Percentiles rank a stretch among this genome's conserved stretches.
Conservation (phyloP, 192 early-diverging fungal genomes). For the Jimgerdemannia flammicorona region DNA sequence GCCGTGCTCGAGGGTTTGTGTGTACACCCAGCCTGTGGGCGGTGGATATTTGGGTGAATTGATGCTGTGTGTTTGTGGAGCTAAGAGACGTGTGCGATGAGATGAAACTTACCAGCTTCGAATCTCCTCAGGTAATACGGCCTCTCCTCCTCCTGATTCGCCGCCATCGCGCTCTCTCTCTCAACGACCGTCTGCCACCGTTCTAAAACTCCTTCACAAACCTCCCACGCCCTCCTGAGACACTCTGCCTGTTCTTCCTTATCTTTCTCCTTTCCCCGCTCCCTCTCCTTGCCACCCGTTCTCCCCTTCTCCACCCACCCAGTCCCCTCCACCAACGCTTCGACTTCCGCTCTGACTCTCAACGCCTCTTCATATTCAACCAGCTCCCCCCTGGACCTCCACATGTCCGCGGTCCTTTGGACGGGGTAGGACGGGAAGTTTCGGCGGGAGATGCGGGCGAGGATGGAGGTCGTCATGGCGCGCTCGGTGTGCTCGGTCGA, state of each 20-base stretch:
- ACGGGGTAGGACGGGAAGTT: constrained; percentile 36
- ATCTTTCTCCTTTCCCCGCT: not conserved
- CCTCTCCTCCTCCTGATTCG: not conserved
- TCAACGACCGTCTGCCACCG: constrained; percentile 15
- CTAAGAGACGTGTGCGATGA: not conserved
- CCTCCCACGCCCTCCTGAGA: constrained; percentile 15
- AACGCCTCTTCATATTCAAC: constrained; percentile 42
- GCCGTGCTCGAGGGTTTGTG: constrained; percentile 53
- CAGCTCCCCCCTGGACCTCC: constrained; percentile 24
- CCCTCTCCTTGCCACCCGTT: not conserved
- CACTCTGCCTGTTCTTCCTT: not conserved
- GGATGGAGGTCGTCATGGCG: constrained; percentile 33
- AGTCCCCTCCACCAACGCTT: constrained; percentile 11
- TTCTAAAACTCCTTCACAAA: constrained; percentile 22
- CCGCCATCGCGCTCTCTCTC: not conserved
- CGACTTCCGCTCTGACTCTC: constrained; percentile 23
- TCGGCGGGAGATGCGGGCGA: constrained; percentile 33
- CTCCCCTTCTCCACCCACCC: not conserved
- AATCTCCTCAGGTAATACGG: constrained; percentile 25
- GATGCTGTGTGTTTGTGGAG: not conserved
- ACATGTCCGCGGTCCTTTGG: constrained; percentile 28
- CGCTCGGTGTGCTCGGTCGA: constrained; percentile 10
- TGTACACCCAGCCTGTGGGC: constrained; percentile 51
- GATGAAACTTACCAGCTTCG: constrained; percentile 22
- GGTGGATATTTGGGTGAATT: not conserved